Conservation (phyloP, 2,329 filamentous ascomycete species). For the Eutypa lata region DNA sequence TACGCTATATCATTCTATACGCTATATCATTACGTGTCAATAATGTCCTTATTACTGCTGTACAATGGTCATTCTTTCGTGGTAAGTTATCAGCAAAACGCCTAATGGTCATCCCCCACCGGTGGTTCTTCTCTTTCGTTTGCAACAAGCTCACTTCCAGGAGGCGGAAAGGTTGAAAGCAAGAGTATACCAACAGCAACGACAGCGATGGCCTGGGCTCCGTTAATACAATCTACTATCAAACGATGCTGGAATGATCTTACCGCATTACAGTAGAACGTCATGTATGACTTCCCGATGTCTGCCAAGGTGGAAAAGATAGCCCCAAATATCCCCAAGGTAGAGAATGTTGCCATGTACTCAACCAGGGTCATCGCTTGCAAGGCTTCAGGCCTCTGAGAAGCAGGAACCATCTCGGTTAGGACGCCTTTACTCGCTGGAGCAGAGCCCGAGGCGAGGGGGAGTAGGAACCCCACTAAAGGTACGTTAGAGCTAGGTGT, state of each 20-base stretch:
- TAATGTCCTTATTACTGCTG: too few species aligned
- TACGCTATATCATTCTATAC: too few species aligned
- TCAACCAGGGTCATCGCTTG: constrained; percentile 23
- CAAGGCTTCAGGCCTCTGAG: constrained; percentile 18
- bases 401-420: constrained; percentile 21
- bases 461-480: constrained; percentile 19
- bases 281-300: constrained; percentile 18
- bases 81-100: too few species aligned
- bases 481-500: constrained; percentile 2
- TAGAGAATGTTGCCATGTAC: constrained; percentile 16
- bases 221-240: not conserved
- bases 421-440: constrained; percentile 21
- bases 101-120: too few species aligned
- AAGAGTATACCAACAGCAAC: constrained; percentile 16
- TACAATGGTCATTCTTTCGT: too few species aligned
- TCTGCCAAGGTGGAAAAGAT: constrained; percentile 21
- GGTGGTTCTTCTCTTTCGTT: not conserved
- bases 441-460: constrained; percentile 22
- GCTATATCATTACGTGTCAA: too few species aligned
- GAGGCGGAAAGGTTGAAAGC: constrained; percentile 18
- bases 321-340: constrained; percentile 20
- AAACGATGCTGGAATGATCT: not conserved
- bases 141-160: constrained; percentile 13
- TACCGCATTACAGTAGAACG: constrained; percentile 24
- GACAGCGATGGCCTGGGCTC: constrained; percentile 17